These are phyloP conservation scores for Leccinum boreale DNA, from an alignment of 768 basidiomycete genomes.

Conservation along the genomic window DNA sequence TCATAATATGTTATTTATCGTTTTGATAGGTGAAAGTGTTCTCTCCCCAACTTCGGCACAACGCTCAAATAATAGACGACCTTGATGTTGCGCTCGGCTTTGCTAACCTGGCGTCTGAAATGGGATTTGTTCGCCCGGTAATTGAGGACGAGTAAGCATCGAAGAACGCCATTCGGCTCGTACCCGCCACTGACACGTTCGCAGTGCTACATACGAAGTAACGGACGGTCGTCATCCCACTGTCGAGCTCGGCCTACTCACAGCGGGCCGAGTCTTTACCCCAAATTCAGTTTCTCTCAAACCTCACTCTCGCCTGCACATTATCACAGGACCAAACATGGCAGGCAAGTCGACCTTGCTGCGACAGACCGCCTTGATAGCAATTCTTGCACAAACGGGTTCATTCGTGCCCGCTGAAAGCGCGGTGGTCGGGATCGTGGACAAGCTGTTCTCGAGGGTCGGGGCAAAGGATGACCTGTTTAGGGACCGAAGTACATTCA, in stretches of 20 bases:
- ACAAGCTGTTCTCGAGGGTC: constrained; percentile 89
- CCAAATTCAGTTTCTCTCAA: constrained; percentile 75
- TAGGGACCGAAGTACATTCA: constrained; percentile 91
- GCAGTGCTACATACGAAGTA: constrained; percentile 60
- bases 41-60: constrained; percentile 57
- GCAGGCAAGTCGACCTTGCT: constrained; percentile 92
- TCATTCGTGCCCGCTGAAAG: constrained; percentile 89
- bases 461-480: constrained; percentile 96
- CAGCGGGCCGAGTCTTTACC: constrained; percentile 72
- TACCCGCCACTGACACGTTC: background rate
- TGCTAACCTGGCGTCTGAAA: constrained; percentile 73
- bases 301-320: constrained; percentile 61
- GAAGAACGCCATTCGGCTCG: background rate
- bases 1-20: background rate
- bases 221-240: constrained; percentile 86
- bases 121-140: constrained; percentile 70
- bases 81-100: constrained; percentile 83
- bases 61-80: constrained; percentile 80
- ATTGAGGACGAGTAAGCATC: constrained; percentile 64
- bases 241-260: constrained; percentile 83
- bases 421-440: constrained; percentile 81
- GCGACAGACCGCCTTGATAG: constrained; percentile 86
- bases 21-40: constrained; percentile 56
- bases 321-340: constrained; percentile 96
- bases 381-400: constrained; percentile 88